Base-by-base conservation (phyloP, 495 filamentous ascomycete species). In the Amniculicola lignicola region DNA sequence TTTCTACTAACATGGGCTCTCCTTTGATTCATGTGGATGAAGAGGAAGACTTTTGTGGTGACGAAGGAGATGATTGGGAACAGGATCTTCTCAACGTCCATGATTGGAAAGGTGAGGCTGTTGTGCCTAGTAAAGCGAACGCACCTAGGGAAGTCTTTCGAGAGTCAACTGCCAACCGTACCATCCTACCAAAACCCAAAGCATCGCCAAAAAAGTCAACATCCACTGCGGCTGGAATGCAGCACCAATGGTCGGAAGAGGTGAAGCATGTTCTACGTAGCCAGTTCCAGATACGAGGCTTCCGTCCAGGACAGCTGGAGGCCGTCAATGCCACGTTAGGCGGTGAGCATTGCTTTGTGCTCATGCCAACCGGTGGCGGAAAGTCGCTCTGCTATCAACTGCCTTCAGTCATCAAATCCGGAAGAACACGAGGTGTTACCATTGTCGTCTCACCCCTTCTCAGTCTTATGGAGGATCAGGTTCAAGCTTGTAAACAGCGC, bases 361-460 rank as follows among this genome's bases (percentile, higher is more conserved):
- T 97, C 21, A 97, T 99, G 93, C 94, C 93, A 23, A 99, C 93
- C 2, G 93, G 94, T 36, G 94, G 93, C 44, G 93, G 93, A 14
- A 98, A 99, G 67, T 96, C 90, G 11, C 75, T 99, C 9, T 97
- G 94, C 68, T 99, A 97, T 68, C 93, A 99, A 63, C 74, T 99
- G 14, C 94, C 93, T 6, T 88, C 94, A 21, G 76, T 96, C 21
- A 75, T 97, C n/a, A 78, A 71, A 11, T 85, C 82, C 16, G 94
- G 93, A 14, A 82, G 79, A 55, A 97, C 91, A 0, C 77, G 73
- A 42, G 93, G 93, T 1, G 80, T 99, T 4, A 97, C 94, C 0
- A 76, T 99, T 31, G 93, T 99, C 14, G 80, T 99, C 36, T 95
- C 90, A n/a, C 93, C 93, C 14, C 71, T 99, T 37, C 76, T 96